These are phyloP conservation scores for Phytopythium cucurbitacearum DNA, from an alignment of 352 stramenopile species.

Conservation along the genomic window DNA sequence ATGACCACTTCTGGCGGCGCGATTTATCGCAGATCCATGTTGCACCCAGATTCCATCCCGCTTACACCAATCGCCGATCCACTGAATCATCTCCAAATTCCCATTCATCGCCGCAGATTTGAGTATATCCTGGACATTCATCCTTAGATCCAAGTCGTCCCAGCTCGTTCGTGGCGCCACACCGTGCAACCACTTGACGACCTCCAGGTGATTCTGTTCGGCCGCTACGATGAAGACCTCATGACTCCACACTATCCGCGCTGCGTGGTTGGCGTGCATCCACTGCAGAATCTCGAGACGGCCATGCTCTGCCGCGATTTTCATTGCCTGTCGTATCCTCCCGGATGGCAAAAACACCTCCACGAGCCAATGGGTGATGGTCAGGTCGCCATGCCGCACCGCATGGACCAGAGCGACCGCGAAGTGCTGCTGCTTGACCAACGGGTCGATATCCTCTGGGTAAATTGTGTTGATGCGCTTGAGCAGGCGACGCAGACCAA, in stretches of 20 bases:
- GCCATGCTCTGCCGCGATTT: background rate
- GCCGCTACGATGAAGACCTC: conserved; percentile 4
- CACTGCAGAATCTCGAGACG: conserved; percentile 9
- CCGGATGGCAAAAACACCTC: too few species aligned
- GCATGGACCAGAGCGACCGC: too few species aligned
- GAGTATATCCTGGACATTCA: conserved; percentile 12
- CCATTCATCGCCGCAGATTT: conserved; percentile 20
- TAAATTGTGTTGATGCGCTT: too few species aligned
- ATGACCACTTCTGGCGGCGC: conserved; percentile 1
- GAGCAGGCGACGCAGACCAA: too few species aligned
- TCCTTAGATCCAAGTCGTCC: conserved; percentile 11
- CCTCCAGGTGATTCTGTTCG: conserved; percentile 3
- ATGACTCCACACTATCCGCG: conserved; percentile 7
- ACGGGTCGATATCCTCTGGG: too few species aligned
- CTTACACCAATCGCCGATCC: conserved; percentile 8
- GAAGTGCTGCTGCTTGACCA: too few species aligned
- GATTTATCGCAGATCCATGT: conserved; percentile 7
- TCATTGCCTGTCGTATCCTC: too few species aligned
- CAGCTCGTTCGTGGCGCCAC: background rate
- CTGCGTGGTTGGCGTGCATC: background rate
- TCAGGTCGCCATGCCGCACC: too few species aligned
- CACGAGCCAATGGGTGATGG: too few species aligned
- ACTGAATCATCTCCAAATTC: conserved; percentile 9
- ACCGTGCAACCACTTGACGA: background rate
- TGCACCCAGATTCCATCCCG: conserved; percentile 9